Conservation (phyloP, 1,284 basidiomycete species). For the Apiotrichum sp. region DNA sequence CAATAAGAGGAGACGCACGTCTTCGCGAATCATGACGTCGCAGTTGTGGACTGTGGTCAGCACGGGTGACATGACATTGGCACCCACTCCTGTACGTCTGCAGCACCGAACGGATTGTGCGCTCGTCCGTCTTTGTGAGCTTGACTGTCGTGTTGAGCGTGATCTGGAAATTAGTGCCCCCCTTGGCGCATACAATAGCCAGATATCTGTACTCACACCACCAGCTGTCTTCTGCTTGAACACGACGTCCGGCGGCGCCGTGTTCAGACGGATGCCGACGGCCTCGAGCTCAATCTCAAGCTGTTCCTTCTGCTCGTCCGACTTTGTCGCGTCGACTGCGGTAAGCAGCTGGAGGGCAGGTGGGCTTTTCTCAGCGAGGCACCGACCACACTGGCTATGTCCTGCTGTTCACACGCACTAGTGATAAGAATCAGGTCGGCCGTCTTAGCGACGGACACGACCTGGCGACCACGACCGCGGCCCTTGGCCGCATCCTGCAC, state of each 20-base stretch:
- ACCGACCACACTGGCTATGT: no score
- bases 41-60: conserved; percentile 67
- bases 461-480: conserved; percentile 89
- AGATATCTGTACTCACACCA: conserved; percentile 58
- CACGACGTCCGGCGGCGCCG: conserved; percentile 70
- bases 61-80: not conserved
- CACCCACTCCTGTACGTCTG: conserved; percentile 62
- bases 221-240: conserved; percentile 75
- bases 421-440: conserved; percentile 92
- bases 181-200: not conserved
- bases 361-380: not conserved
- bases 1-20: conserved; percentile 56
- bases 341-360: not conserved
- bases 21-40: conserved; percentile 94
- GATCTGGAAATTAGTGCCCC: conserved; percentile 3
- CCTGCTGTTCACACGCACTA: conserved; percentile 56
- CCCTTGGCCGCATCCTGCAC: conserved; percentile 92
- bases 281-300: conserved; percentile 92
- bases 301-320: conserved; percentile 79
- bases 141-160: conserved; percentile 78
- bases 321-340: conserved; percentile 87
- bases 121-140: conserved; percentile 89
- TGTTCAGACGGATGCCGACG: conserved; percentile 92
- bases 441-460: conserved; percentile 88
- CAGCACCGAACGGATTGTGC: conserved; percentile 84